phyloP scores from a whole-genome alignment of 2,329 filamentous ascomycete genomes.

The Atkinsonella texensis region DNA sequence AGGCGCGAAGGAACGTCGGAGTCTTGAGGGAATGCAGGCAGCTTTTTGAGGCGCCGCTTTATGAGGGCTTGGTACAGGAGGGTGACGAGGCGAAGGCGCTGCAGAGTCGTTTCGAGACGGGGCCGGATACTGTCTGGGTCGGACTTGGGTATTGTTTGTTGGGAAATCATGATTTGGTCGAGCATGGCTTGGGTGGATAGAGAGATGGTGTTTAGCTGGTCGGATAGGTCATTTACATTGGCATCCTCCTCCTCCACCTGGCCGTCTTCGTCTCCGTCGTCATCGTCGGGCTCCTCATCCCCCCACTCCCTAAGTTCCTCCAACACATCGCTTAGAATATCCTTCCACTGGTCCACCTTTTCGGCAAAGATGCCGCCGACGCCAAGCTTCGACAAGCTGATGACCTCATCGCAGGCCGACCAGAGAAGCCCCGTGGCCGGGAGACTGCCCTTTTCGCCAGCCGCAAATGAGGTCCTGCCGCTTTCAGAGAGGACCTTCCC shows the following conservation, averaged over 20 bases:
- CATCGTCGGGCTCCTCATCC: slow-evolving; percentile 55
- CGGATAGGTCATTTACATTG: slow-evolving; percentile 28
- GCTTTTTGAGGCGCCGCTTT: slow-evolving; percentile 55
- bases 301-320: slow-evolving; percentile 83
- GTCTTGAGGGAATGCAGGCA: slow-evolving; percentile 30
- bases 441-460: slow-evolving; percentile 40
- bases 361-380: slow-evolving; percentile 57
- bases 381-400: slow-evolving; percentile 51
- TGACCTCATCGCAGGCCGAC: slow-evolving; percentile 67
- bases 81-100: slow-evolving; percentile 53
- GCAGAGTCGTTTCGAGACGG: slow-evolving; percentile 52
- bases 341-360: slow-evolving; percentile 62
- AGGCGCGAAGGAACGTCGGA: slow-evolving; percentile 28
- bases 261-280: slow-evolving; percentile 40
- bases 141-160: slow-evolving; percentile 47
- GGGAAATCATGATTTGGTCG: slow-evolving; percentile 55
- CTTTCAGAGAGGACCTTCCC: slow-evolving; percentile 35
- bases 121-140: slow-evolving; percentile 52
- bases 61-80: slow-evolving; percentile 57
- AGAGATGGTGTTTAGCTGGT: neutral
- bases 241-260: slow-evolving; percentile 27
- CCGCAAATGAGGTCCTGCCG: slow-evolving; percentile 14
- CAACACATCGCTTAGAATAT: slow-evolving; percentile 69
- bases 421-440: slow-evolving; percentile 67
- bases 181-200: slow-evolving; percentile 42